These are phyloP conservation scores for Lyophyllum atratum DNA, from an alignment of 768 basidiomycete species.

Conservation along the genomic window DNA sequence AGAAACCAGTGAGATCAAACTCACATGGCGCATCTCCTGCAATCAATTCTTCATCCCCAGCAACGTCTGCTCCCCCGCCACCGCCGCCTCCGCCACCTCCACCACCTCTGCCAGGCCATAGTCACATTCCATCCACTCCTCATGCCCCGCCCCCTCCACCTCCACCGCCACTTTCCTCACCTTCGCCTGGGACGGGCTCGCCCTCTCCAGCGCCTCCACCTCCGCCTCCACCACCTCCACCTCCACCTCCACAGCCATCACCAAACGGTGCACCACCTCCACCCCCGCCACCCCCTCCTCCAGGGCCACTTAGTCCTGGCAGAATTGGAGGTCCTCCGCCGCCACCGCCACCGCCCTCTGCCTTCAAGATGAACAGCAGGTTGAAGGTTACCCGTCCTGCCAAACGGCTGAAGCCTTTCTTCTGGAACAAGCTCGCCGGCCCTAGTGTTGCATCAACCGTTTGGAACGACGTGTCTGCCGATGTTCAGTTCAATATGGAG, in stretches of 20 bases:
- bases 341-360: conserved; percentile 41
- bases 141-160: conserved; percentile 29
- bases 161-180: conserved; percentile 20
- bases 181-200: conserved; percentile 1
- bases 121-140: conserved; percentile 13
- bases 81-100: conserved; percentile 8
- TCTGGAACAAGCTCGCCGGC: conserved; percentile 81
- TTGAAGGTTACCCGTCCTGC: conserved; percentile 42
- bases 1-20: conserved; percentile 33
- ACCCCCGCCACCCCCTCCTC: conserved; percentile 37
- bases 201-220: conserved; percentile 27
- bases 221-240: conserved; percentile 28
- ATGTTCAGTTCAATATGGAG: conserved; percentile 53
- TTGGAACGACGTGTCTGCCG: conserved; percentile 61
- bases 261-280: conserved; percentile 27
- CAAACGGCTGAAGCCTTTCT: conserved; percentile 80
- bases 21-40: neutral
- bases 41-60: neutral
- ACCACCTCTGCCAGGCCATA: conserved; percentile 15
- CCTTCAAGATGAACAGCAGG: conserved; percentile 32
- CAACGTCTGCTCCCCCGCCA: conserved; percentile 3
- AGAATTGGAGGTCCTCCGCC: conserved; percentile 26
- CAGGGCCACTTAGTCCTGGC: conserved; percentile 22
- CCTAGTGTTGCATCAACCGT: conserved; percentile 52
- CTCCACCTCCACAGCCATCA: conserved; percentile 19